Conservation (phyloP, 441 rosid species). For the Erodium trifolium region DNA sequence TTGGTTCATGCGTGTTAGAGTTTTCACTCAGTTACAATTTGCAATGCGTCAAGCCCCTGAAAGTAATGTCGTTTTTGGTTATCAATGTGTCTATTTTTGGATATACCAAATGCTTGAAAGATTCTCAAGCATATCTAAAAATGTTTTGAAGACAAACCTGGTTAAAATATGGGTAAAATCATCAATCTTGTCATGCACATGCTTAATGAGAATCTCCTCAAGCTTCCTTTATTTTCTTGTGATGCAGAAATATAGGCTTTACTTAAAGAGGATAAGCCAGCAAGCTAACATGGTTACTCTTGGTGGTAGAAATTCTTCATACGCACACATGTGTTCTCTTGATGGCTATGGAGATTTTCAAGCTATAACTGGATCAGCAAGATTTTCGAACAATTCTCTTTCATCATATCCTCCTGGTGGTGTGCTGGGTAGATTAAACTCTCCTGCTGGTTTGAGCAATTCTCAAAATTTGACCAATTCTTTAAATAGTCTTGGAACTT, state of each 20-base stretch:
- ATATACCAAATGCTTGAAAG: not conserved
- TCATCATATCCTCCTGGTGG: slow-evolving; percentile 55
- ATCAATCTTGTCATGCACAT: slow-evolving; percentile 13
- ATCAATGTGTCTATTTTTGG: not conserved
- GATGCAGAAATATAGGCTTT: slow-evolving; percentile 74
- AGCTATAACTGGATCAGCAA: slow-evolving; percentile 37
- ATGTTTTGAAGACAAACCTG: not conserved
- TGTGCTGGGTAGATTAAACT: slow-evolving; percentile 50
- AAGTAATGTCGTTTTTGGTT: not conserved
- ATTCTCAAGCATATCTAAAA: not conserved
- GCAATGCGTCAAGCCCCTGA: not conserved
- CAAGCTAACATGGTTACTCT: slow-evolving; percentile 61
- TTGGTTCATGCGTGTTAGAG: not conserved
- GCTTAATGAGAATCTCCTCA: slow-evolving; percentile 19
- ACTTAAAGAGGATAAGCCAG: slow-evolving; percentile 68
- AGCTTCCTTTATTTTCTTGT: not conserved
- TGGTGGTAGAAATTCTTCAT: slow-evolving; percentile 55
- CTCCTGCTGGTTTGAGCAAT: slow-evolving; percentile 56
- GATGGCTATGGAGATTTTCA: slow-evolving; percentile 53
- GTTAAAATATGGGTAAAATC: not conserved
- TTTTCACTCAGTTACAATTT: not conserved
- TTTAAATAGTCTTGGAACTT: slow-evolving; percentile 30
- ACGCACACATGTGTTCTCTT: slow-evolving; percentile 43
- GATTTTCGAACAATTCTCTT: slow-evolving; percentile 37
- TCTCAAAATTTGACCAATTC: slow-evolving; percentile 37